Percentiles rank a stretch among this genome's conserved stretches.
Conservation (phyloP, 306 rosid genomes). For the Fagus sylvatica region DNA sequence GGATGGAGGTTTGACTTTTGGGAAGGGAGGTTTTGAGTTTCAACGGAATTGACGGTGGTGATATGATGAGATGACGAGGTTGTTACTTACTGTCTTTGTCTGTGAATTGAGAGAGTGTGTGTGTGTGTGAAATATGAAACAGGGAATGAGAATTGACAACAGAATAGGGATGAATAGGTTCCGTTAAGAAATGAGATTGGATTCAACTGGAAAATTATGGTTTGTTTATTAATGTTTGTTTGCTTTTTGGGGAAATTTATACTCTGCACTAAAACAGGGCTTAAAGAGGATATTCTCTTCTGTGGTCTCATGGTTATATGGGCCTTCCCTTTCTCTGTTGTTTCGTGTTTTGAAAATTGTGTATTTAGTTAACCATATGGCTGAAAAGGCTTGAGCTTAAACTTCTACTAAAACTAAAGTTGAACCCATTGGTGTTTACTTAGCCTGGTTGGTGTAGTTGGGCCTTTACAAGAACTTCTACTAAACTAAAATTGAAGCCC, state of each 20-base stretch:
- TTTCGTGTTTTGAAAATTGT: no score
- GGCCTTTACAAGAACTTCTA: no score
- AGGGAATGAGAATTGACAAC: not conserved
- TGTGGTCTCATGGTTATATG: no score
- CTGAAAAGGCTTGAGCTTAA: no score
- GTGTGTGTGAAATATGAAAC: not conserved
- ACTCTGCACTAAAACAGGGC: not conserved
- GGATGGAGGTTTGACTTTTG: constrained; percentile 24
- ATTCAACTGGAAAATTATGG: not conserved
- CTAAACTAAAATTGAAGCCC: no score
- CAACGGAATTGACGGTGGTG: constrained; percentile 42
- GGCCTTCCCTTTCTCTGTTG: no score
- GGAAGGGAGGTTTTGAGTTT: constrained; percentile 5
- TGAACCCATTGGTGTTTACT: no score
- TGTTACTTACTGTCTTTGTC: not conserved
- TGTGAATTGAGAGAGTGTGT: not conserved
- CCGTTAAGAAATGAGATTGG: not conserved
- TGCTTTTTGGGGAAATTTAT: no score
- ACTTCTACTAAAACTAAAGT: no score
- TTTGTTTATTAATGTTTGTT: not conserved
- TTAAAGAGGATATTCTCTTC: not conserved
- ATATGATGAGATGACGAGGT: not conserved
- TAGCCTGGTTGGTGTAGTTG: no score
- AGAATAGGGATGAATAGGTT: not conserved
- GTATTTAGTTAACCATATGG: no score